phyloP scores from a whole-genome alignment of 129 eudicot species.

The Erigeron canadensis region DNA sequence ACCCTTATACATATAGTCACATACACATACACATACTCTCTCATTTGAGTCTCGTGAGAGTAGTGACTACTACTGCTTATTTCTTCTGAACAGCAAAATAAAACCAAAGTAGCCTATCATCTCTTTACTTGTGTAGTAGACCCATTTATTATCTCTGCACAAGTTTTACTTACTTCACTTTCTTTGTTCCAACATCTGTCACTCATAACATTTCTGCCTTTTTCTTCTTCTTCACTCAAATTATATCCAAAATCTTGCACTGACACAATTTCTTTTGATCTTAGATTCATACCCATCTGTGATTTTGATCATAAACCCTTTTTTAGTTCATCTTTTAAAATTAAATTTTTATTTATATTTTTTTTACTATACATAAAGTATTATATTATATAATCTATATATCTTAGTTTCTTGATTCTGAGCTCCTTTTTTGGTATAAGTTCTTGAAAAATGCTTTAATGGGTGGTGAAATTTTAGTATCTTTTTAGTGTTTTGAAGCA shows the following conservation, averaged over 20 bases:
- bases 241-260: conserved; percentile 13
- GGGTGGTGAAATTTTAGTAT: conserved; percentile 27
- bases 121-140: conserved; percentile 32
- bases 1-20: conserved; percentile 1
- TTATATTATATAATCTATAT: too few species aligned
- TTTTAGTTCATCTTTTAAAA: conserved; percentile 18
- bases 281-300: conserved; percentile 28
- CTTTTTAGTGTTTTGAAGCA: conserved; percentile 28
- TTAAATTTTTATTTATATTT: conserved; percentile 13
- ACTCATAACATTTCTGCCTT: conserved; percentile 6
- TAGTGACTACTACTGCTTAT: conserved; percentile 28
- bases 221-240: conserved; percentile 19
- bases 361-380: background rate
- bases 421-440: background rate
- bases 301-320: conserved; percentile 43
- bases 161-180: conserved; percentile 15
- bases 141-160: conserved; percentile 29
- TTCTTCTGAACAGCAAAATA: conserved; percentile 14
- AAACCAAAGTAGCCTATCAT: conserved; percentile 22
- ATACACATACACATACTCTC: conserved; percentile 24
- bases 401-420: conserved; percentile 28
- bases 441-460: conserved; percentile 6
- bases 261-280: conserved; percentile 15
- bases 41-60: conserved; percentile 39
- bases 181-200: conserved; percentile 16